Evolutionary conservation across 495 filamentous ascomycete species (phyloP), one percentile per base, ranked within the genome.

Genomic region (Pyronema omphalodes): DNA sequence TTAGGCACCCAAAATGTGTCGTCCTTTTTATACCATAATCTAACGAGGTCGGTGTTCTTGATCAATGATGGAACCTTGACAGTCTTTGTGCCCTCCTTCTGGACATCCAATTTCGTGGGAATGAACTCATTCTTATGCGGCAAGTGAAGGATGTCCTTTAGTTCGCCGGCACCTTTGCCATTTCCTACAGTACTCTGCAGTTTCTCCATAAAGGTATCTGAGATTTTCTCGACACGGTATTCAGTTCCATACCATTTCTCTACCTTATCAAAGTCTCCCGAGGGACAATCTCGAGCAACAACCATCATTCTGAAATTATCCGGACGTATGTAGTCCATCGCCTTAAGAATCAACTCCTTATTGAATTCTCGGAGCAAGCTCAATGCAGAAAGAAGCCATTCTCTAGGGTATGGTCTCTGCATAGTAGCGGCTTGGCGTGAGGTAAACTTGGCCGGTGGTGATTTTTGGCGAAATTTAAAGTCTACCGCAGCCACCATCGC

Each of bases 201-300:
- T 41, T 82, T 77, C 3, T 70, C 66, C 62, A 91, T 69, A 61
- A 94, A 83, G 17, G 86, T 77, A 37, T 75, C 60, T 1, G 88
- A 82, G 44, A 99, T 86, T 64, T 81, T 82, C 66, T 93, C 84
- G 33, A 77, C 73, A 57, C 77, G 83, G 69, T 95, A 94, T 61
- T 95, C 88, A 5, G 91, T 99, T 15, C 89, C 89, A 58, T 99
- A 99, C 93, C 93, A 99, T 68, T 85, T 84, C 70, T 99, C 91
- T 63, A 83, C 88, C 58, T 82, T 68, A 51, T 93, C 78, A 52
- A 57, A 59, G 6, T 19, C 40, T 80, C 78, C 75, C 0, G 84
- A 86, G 0, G 87, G 88, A 56, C 80, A 83, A 11, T 86, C 76
- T 65, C 86, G 83, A 34, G 84, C 84, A 34, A 93, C 80, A 55